Base-by-base conservation (phyloP, 2,329 filamentous ascomycete genomes). In the Fusarium devonianum region DNA sequence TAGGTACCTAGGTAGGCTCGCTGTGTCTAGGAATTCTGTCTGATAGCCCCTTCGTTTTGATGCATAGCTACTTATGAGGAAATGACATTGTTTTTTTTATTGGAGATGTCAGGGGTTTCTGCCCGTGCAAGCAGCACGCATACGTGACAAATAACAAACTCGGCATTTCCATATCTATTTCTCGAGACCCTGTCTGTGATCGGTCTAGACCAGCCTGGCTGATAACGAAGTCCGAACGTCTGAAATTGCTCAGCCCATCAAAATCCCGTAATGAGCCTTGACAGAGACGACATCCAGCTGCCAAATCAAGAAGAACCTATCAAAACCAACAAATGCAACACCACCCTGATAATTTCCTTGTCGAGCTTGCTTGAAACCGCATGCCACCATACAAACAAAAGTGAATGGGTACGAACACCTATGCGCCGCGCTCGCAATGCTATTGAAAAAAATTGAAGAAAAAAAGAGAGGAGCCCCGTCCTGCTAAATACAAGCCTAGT, bases 391-490 rank as follows among this genome's bases (percentile, higher is more conserved):
- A 42, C 22, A 53, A 43, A 52, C 41, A 44, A n/a, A 44, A 55
- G 53, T 41, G 44, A 49, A 53, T 50, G n/a, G n/a, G 52, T 37
- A 60, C 16, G 16, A 39, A 55, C 35, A 39, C 63, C 60, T 37
- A 28, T 65, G 57, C 65, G 65, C 65, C 65, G 46, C 62, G 65
- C 65, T 67, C 51, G 52, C 53, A 58, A 67, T 67, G 64, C 54
- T 58, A 47, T 65, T 52, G 62, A 65, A 61, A 46, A n/a, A n/a
- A n/a, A n/a, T n/a, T n/a, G n/a, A n/a, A n/a, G n/a, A n/a, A n/a
- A n/a, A n/a, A n/a, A n/a, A n/a, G n/a, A n/a, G n/a, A 39, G 42
- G 40, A 45, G 44, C 38, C 41, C 33, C 40, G 38, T 19, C 40
- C 30, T 40, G 41, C 14, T n/a, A 46, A 30, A 17, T 29, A 17